Conservation (phyloP, 2,329 filamentous ascomycete species). For the Xylariaceae sp. region DNA sequence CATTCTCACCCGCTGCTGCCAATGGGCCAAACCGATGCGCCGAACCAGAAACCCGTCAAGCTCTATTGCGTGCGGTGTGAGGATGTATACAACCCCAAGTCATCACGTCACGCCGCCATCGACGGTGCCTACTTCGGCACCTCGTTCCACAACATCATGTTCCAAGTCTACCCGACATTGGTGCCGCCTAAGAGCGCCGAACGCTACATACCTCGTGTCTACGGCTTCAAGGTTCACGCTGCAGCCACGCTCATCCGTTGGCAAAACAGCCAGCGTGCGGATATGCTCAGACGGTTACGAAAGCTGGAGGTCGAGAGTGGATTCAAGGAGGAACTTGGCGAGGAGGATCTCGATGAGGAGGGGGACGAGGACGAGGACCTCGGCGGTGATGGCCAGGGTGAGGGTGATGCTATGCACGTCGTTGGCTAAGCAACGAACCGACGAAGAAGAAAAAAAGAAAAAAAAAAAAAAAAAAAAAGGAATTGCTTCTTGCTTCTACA, state of each 20-base stretch:
- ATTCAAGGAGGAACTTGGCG: conserved; percentile 66
- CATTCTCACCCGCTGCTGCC: conserved; percentile 88
- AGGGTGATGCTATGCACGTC: conserved; percentile 31
- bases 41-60: conserved; percentile 86
- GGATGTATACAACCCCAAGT: conserved; percentile 98
- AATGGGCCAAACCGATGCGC: conserved; percentile 87
- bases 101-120: conserved; percentile 84
- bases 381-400: conserved; percentile 35
- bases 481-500: background rate
- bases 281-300: conserved; percentile 73
- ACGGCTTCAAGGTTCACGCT: conserved; percentile 93
- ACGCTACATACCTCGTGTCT: conserved; percentile 84
- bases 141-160: conserved; percentile 97
- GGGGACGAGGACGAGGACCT: conserved; percentile 40
- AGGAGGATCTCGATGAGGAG: conserved; percentile 59
- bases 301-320: conserved; percentile 71
- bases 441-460: background rate
- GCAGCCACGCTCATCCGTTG: conserved; percentile 82
- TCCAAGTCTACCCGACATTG: conserved; percentile 93
- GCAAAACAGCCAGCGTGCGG: conserved; percentile 77
- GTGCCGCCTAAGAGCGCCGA: conserved; percentile 80
- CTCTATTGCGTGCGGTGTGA: conserved; percentile 97
- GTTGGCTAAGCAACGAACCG: conserved; percentile 23
- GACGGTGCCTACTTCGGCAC: conserved; percentile 98
- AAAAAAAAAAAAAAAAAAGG: background rate